Evolutionary conservation across 441 rosid genomes (phyloP).

Genomic region (Melastoma candidum): DNA sequence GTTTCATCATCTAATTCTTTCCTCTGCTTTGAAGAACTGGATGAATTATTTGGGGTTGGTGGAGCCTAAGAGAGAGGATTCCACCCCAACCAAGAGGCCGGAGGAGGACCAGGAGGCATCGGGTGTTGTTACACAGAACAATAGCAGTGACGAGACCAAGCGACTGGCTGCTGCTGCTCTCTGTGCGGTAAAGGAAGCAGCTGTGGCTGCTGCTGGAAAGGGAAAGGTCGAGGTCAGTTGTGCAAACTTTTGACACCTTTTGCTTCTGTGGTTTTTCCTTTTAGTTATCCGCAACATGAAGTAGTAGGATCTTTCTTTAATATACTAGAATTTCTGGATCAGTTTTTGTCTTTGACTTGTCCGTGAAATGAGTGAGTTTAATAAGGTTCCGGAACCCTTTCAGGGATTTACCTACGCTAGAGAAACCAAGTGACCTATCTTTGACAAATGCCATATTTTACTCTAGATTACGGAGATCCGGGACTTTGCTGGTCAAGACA

Average conservation of each 20-base stretch:
- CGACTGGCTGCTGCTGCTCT: conserved; percentile 78
- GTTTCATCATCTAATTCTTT: not conserved
- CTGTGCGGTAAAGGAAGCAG: conserved; percentile 68
- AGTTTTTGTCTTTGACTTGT: no score
- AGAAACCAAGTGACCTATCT: not conserved
- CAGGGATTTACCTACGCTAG: not conserved
- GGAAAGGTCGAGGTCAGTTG: conserved; percentile 70
- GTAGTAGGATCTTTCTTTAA: no score
- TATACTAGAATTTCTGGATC: no score
- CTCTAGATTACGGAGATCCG: conserved; percentile 61
- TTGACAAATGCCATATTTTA: not conserved
- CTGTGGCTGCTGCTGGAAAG: conserved; percentile 43
- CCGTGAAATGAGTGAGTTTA: no score
- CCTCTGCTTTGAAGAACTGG: conserved; percentile 23
- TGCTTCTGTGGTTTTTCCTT: not conserved
- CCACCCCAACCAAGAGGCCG: conserved; percentile 9
- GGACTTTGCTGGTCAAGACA: conserved; percentile 85
- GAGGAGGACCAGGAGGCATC: conserved; percentile 24
- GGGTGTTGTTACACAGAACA: conserved; percentile 15
- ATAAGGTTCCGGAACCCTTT: not conserved
- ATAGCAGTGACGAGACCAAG: conserved; percentile 37
- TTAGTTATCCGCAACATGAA: not conserved
- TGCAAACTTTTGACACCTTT: not conserved
- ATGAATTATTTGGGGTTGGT: conserved; percentile 28
- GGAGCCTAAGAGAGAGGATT: conserved; percentile 17